phyloP scores from a whole-genome alignment of 129 eudicot species.

The Sambucus nigra region DNA sequence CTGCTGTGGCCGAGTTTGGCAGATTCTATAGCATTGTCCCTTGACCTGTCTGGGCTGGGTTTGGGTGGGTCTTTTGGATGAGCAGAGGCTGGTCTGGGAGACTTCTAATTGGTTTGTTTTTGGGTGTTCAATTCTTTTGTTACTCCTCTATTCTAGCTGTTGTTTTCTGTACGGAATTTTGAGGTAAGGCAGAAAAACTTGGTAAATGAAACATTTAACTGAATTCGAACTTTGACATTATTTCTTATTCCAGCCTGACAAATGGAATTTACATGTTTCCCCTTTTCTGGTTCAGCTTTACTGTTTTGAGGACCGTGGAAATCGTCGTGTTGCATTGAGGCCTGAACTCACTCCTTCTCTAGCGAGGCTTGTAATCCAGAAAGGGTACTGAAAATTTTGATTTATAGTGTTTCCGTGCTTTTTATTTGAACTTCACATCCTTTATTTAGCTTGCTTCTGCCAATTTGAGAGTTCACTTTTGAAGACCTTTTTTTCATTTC shows the following conservation, averaged over 20 bases:
- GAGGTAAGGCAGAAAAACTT: no score
- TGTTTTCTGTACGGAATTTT: no score
- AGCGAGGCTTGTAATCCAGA: conserved; percentile 97
- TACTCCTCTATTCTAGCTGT: no score
- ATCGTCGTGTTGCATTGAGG: conserved; percentile 93
- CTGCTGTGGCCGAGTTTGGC: no score
- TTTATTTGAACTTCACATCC: neutral
- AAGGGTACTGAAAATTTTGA: conserved; percentile 45
- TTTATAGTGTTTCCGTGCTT: neutral
- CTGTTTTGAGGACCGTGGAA: conserved; percentile 95
- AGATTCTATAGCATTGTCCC: no score
- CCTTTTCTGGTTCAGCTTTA: conserved; percentile 51
- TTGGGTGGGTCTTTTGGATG: no score
- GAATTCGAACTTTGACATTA: no score
- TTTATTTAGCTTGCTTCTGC: neutral
- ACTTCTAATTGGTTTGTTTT: no score
- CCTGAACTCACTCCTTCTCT: conserved; percentile 98
- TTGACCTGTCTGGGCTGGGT: no score
- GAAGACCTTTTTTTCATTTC: conserved; percentile 6
- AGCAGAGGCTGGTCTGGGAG: no score
- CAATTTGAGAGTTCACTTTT: neutral
- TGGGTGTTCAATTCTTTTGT: no score
- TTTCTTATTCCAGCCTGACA: neutral
- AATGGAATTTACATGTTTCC: conserved; percentile 6
- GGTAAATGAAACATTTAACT: neutral